phyloP scores from a whole-genome alignment of 805 yeast species.

The Starmerella tilneyi region DNA sequence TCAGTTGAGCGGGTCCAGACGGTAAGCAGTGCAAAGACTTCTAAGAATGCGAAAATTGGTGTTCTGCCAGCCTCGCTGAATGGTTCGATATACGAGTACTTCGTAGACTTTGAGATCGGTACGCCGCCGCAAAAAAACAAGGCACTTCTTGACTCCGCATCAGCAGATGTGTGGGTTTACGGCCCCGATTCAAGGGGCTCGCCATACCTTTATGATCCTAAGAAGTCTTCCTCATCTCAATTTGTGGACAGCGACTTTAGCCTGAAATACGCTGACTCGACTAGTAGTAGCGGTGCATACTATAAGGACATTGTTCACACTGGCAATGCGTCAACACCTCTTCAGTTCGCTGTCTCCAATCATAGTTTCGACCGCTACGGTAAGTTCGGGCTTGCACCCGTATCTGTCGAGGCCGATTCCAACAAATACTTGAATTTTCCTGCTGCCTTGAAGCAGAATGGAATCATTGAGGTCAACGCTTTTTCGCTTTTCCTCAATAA shows the following conservation, averaged over 20 bases:
- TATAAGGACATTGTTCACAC: background rate
- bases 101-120: slow-evolving; percentile 34
- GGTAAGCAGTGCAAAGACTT: background rate
- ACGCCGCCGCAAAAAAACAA: slow-evolving; percentile 37
- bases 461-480: slow-evolving; percentile 35
- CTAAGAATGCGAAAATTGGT: background rate
- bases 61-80: background rate
- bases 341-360: background rate
- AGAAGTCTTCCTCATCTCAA: slow-evolving; percentile 22
- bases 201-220: slow-evolving; percentile 23
- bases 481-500: slow-evolving; percentile 40
- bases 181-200: slow-evolving; percentile 21
- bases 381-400: background rate
- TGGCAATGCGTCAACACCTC: background rate
- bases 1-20: slow-evolving; percentile 2
- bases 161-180: slow-evolving; percentile 58
- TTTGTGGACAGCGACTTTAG: slow-evolving; percentile 4
- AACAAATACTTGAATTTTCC: slow-evolving; percentile 30
- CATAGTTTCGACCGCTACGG: background rate
- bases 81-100: slow-evolving; percentile 12
- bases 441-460: slow-evolving; percentile 31
- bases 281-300: slow-evolving; percentile 1
- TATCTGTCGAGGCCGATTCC: background rate
- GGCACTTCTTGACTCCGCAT: slow-evolving; percentile 52
- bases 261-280: slow-evolving; percentile 4